Evolutionary conservation across 2,329 filamentous ascomycete genomes (phyloP), one percentile per base, ranked within the genome.

Genomic region (Trichophyton rubrum): DNA sequence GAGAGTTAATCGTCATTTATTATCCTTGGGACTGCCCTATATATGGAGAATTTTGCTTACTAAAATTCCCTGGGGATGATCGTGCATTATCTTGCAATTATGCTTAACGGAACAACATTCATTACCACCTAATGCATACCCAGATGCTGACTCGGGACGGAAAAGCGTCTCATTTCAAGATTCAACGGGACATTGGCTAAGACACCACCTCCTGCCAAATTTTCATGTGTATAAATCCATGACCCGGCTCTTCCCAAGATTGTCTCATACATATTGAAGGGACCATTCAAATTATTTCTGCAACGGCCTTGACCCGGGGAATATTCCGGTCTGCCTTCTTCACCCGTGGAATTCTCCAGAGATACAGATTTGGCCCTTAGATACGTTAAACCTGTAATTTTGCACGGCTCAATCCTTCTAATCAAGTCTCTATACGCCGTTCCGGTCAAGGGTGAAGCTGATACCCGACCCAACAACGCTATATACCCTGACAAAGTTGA

Each of bases 291-390:
- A 56, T 64, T 70, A 43, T 76, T 72, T 38, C 64, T 75, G 69
- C 56, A 71, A 75, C 62, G 73, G 76, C 62, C 56, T 78, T 22
- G 69, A 67, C 35, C 71, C 72, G 2, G 22, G 65, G 22, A 76
- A 78, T 62, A 73, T 78, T 65, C 71, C 77, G 22, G 65, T 69
- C 15, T 66, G 78, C 68, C 45, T 11, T 5, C 3, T 4, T 75
- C 69, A 61, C 66, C 66, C 22, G 64, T 73, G 5, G 60, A 35
- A 30, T 73, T 77, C 49, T 73, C 66, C 0, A 74, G 72, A 0
- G 65, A 75, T n/a, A 61, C 77, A 40, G 74, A 77, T 67, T 71
- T 64, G 22, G 74, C 76, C 65, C 77, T 75, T 57, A 74, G 73
- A 38, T 75, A 78, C 61, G 67, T 68, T 2, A 70, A 77, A 61